Percentiles rank a stretch among this genome's conserved stretches.
Evolutionary conservation across 306 rosid species (phyloP).

Genomic region (Medicago truncatula): DNA sequence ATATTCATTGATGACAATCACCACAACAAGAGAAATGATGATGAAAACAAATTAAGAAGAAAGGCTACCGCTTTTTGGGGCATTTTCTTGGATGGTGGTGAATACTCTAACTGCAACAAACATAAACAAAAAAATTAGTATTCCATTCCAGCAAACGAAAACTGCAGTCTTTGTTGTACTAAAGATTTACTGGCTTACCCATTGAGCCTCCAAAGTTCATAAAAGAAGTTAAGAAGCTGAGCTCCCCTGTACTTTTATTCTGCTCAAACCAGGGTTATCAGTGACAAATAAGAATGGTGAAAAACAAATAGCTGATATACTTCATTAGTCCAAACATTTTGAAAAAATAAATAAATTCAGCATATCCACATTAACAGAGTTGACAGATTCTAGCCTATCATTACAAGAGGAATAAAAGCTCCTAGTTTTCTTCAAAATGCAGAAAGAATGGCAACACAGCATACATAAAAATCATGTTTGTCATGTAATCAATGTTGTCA

Average conservation of each 20-base stretch:
- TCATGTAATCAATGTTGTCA: conserved; percentile 9
- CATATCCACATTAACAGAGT: conserved; percentile 33
- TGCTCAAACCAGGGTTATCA: conserved; percentile 53
- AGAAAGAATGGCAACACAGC: conserved; percentile 28
- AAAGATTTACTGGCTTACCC: conserved; percentile 62
- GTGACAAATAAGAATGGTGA: conserved; percentile 34
- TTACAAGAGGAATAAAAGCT: conserved; percentile 21
- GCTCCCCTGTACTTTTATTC: conserved; percentile 97
- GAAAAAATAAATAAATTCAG: conserved; percentile 1
- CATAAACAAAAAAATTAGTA: conserved; percentile 15
- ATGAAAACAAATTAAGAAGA: conserved; percentile 22
- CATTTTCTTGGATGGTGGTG: conserved; percentile 88
- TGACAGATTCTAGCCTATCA: conserved; percentile 26
- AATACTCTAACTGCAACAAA: conserved; percentile 86
- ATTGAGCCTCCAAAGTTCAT: conserved; percentile 91
- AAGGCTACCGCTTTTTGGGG: conserved; percentile 89
- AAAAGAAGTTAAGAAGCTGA: conserved; percentile 90
- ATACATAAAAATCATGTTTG: conserved; percentile 24
- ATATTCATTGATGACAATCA: conserved; percentile 15
- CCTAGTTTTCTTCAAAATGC: conserved; percentile 27
- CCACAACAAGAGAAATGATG: conserved; percentile 19
- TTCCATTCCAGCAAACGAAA: conserved; percentile 18
- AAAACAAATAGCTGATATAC: conserved; percentile 33
- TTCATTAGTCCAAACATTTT: conserved; percentile 30
- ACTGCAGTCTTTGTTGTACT: conserved; percentile 28